A percentile compares a stretch with the other conserved stretches of the same genome.
Evolutionary conservation across 164 flowering plant genomes (phyloP).

Genomic region (Aristolochia fimbriata): DNA sequence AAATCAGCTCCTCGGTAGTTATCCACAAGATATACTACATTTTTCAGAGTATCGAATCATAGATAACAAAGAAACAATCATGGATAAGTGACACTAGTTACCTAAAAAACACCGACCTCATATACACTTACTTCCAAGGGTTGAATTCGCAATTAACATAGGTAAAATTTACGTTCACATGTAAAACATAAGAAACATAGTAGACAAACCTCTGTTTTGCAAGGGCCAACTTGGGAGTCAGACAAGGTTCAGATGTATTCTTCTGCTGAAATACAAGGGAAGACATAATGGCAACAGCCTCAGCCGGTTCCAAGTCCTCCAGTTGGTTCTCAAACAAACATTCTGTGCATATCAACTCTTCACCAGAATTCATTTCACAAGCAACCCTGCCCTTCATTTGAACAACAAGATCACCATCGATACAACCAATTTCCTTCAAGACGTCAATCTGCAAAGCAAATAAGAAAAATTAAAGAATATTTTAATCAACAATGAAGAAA

Average conservation of each 20-base stretch:
- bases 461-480: neutral
- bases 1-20: neutral
- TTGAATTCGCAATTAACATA: neutral
- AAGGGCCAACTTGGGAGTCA: slow-evolving; percentile 64
- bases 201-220: slow-evolving; percentile 55
- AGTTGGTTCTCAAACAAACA: slow-evolving; percentile 94
- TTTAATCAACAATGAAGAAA: too few relatives aligned
- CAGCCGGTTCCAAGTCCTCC: slow-evolving; percentile 93
- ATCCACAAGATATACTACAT: neutral
- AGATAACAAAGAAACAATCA: neutral
- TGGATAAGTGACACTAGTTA: neutral
- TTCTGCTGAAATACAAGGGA: slow-evolving; percentile 95
- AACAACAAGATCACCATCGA: slow-evolving; percentile 88
- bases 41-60: neutral
- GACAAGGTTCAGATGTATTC: slow-evolving; percentile 85
- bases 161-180: neutral
- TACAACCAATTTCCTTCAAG: slow-evolving; percentile 76
- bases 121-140: neutral
- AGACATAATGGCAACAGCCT: slow-evolving; percentile 96
- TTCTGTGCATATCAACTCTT: slow-evolving; percentile 93
- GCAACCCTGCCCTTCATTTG: slow-evolving; percentile 99
- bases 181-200: neutral
- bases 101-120: neutral
- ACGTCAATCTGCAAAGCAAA: slow-evolving; percentile 69
- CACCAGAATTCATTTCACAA: slow-evolving; percentile 99